Base-by-base conservation (phyloP, 768 basidiomycete genomes). In the Auricularia heimuer region DNA sequence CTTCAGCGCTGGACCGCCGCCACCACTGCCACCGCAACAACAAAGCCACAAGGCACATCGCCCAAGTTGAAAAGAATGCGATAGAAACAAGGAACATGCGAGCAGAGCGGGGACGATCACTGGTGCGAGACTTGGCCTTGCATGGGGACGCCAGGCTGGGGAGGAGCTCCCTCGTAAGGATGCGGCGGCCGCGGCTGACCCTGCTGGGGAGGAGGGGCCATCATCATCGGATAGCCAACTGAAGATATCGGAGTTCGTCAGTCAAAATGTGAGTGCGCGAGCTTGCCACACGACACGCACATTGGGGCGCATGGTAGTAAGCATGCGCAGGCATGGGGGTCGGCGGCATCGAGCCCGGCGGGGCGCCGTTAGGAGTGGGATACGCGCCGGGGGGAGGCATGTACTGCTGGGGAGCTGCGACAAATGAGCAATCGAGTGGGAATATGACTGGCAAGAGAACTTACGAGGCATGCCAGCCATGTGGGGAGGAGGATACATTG, bases 221-320 rank as follows among this genome's bases (percentile, higher is more conserved):
- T 91, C 90, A 93, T 93, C 88, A 91, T 90, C n/a, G 83, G 87
- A 74, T 93, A 94, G 60, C 89, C 88, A 68, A 93, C 92, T 94
- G 76, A 68, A 63, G 16, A 21, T 24, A 34, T 44, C 71, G 68
- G 64, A 65, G 67, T 69, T 29, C 29, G 29, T 29, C 29, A 56
- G 71, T 76, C 68, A 77, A 70, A 69, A 21, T 21, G 8, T 56
- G 54, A 29, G 4, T 6, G 61, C 63, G 68, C 74, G 64, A 68
- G 62, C 61, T 70, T 61, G 67, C 68, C 63, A 70, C 64, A 75
- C 60, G 14, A 61, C 37, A 72, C 82, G 58, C 81, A 94, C 92
- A 76, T 78, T 94, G 92, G 65, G 92, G 92, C 73, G 92, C 92
- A 71, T 92, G 89, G 75, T 65, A 66, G 58, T 92, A 92, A 74